Base-by-base conservation (phyloP, 805 yeast species). In the Pichia nanzhaoensis region DNA sequence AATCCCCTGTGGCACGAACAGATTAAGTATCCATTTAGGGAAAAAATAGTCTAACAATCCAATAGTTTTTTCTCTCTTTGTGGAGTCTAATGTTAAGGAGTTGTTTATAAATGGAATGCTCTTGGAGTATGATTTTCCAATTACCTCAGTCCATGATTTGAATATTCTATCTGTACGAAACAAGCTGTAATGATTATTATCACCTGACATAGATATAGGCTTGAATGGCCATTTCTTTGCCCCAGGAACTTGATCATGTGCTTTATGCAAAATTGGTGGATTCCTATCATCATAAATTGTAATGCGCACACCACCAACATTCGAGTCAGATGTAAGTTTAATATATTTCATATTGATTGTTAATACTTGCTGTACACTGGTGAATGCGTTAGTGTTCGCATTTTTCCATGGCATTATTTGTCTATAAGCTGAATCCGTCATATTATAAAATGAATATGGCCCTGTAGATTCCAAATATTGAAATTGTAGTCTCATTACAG, bases 331-430 rank as follows among this genome's bases (percentile, higher is more conserved):
- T n/a, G 45, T 33, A 8, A 50, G 22, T 36, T 48, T 51, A 8
- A 48, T 31, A 34, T 48, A 51, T 31, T 46, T 44, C 2, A 51
- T 12, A 41, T 48, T 35, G 5, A 51, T 14, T 39, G 46, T 46
- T 4, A 51, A 18, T 10, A 41, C 37, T 32, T 51, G 53, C 22
- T 44, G 48, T 7, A 51, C 39, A 27, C 40, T 39, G 3, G 53
- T 47, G 34, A 50, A 50, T 14, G 38, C 14, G 33, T 50, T 50
- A 1, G 27, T 42, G 19, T 42, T 50, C n/a, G 47, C 19, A 5
- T 20, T 18, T 18, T 45, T 34, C 53, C 53, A 50, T 21, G 48
- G 44, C 3, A 14, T 32, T 4, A 40, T 27, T 12, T 33, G 20
- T 10, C 37, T 37, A 14, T 27, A n/a, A n/a, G 48, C 42, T 16